Percentiles rank a stretch among this genome's conserved stretches.
Evolutionary conservation across 768 basidiomycete genomes (phyloP).

Genomic region (Lactarius pseudohatsudake): DNA sequence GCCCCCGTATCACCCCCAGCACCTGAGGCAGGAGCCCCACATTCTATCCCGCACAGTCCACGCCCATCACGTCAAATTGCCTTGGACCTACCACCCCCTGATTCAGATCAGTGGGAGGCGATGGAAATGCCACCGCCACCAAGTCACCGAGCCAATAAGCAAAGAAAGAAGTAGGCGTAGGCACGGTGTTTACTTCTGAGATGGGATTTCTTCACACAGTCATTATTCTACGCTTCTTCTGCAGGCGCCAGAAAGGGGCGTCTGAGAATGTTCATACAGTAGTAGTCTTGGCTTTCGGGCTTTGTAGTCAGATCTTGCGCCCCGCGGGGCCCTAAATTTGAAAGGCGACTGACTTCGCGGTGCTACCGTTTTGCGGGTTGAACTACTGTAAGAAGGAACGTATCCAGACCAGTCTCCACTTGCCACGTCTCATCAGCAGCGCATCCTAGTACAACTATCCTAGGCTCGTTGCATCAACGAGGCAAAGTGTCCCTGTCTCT

Average conservation of each 20-base stretch:
- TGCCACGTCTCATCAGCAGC: neutral
- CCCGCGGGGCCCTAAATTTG: constrained; percentile 1
- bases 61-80: constrained; percentile 23
- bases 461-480: constrained; percentile 22
- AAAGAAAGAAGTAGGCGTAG: constrained; percentile 18
- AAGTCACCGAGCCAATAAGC: constrained; percentile 9
- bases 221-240: neutral
- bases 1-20: constrained; percentile 13
- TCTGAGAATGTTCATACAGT: neutral
- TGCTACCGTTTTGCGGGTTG: neutral
- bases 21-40: constrained; percentile 12
- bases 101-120: constrained; percentile 40
- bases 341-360: neutral
- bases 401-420: neutral
- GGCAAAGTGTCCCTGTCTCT: neutral
- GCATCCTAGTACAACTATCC: constrained; percentile 19
- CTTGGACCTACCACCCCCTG: constrained; percentile 39
- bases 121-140: constrained; percentile 33
- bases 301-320: constrained; percentile 3
- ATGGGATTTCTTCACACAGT: too few relatives aligned
- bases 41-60: neutral
- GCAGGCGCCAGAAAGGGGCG: neutral
- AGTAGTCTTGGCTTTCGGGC: neutral
- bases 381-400: neutral
- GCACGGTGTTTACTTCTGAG: neutral